These are phyloP conservation scores for Clarireedia homoeocarpa DNA, from an alignment of 2,329 filamentous ascomycete species.

Conservation along the genomic window DNA sequence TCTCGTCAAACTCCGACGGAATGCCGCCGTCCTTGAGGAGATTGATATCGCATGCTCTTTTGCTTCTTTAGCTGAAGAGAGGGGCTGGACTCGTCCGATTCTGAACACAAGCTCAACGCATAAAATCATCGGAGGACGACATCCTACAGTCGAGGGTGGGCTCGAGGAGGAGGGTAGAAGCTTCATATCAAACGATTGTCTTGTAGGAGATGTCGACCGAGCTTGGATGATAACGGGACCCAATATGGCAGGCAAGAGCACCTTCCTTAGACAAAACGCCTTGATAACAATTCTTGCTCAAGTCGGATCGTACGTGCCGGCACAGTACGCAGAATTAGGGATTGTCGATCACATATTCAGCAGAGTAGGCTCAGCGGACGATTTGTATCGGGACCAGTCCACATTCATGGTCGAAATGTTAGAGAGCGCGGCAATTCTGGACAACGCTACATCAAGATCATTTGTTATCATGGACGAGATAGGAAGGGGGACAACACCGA, in stretches of 20 bases:
- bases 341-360: conserved; percentile 95
- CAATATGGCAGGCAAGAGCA: conserved; percentile 99
- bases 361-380: conserved; percentile 87
- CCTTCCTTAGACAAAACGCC: conserved; percentile 91
- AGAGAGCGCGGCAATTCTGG: conserved; percentile 86
- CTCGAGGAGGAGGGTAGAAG: conserved; percentile 69
- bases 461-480: conserved; percentile 99
- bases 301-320: conserved; percentile 86
- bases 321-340: conserved; percentile 75
- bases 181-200: conserved; percentile 82
- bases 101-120: conserved; percentile 60
- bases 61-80: conserved; percentile 68
- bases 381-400: conserved; percentile 88
- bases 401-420: conserved; percentile 99
- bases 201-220: conserved; percentile 61
- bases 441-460: conserved; percentile 70
- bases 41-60: conserved; percentile 86
- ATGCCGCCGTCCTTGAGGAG: conserved; percentile 87
- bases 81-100: conserved; percentile 63
- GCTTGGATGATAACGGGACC: conserved; percentile 68
- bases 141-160: conserved; percentile 85
- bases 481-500: conserved; percentile 85
- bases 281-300: conserved; percentile 91
- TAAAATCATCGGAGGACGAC: conserved; percentile 76
- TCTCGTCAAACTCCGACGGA: conserved; percentile 77